Percentiles rank a stretch among this genome's conserved stretches.
phyloP scores from a whole-genome alignment of 208 protist species.

The Trypanosoma boissoni region DNA sequence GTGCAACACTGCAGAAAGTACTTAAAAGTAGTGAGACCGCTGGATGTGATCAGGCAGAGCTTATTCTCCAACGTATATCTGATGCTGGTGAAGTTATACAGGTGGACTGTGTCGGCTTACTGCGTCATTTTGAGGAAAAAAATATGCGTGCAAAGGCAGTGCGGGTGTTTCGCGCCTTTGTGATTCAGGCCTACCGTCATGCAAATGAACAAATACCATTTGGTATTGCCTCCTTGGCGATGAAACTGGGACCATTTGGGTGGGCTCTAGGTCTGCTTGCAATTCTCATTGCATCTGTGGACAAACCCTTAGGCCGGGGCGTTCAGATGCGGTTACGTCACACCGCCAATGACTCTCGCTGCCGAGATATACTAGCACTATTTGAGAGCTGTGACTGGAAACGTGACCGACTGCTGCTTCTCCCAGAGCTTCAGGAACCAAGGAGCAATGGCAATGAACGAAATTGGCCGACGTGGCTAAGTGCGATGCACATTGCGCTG shows the following conservation, averaged over 20 bases:
- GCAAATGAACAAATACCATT: conserved; percentile 34
- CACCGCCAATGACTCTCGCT: conserved; percentile 21
- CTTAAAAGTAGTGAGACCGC: conserved; percentile 12
- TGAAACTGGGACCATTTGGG: conserved; percentile 71
- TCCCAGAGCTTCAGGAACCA: conserved; percentile 29
- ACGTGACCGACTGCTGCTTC: conserved; percentile 43
- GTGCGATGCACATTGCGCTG: conserved; percentile 68
- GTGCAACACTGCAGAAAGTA: conserved; percentile 16
- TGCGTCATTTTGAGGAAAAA: conserved; percentile 15
- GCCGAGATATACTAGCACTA: conserved; percentile 39
- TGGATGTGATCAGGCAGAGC: conserved; percentile 18
- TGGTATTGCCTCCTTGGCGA: conserved; percentile 41
- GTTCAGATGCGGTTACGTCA: conserved; percentile 39
- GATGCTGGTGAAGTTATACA: conserved; percentile 15
- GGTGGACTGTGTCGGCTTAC: conserved; percentile 16
- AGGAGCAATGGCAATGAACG: not conserved
- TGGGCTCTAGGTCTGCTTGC: conserved; percentile 69
- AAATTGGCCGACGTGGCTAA: conserved; percentile 38
- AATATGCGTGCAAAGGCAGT: conserved; percentile 22
- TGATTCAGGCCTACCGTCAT: conserved; percentile 17
- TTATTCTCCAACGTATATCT: conserved; percentile 14
- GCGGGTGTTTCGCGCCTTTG: conserved; percentile 25
- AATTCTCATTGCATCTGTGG: conserved; percentile 36
- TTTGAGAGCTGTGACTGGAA: conserved; percentile 70
- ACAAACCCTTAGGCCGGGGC: conserved; percentile 27